phyloP scores from a whole-genome alignment of 768 basidiomycete species.

The Suillus variegatus region DNA sequence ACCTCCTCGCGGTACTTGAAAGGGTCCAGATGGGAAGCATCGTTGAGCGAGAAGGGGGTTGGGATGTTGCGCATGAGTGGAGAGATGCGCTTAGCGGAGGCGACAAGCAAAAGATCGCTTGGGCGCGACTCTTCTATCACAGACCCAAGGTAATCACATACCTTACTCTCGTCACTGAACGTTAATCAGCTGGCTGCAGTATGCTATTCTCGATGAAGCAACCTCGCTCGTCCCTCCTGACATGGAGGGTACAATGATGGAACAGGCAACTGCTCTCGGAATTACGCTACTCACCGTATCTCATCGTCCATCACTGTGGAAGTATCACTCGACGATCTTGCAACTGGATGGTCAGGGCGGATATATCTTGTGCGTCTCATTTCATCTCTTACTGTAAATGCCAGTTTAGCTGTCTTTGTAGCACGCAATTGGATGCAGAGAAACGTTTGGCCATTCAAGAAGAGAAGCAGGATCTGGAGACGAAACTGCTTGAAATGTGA shows the following conservation, averaged over 20 bases:
- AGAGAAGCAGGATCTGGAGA: constrained; percentile 88
- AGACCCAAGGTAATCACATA: constrained; percentile 69
- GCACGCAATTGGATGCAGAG: constrained; percentile 88
- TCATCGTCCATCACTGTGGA: constrained; percentile 93
- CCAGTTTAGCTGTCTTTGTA: constrained; percentile 30
- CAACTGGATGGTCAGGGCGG: constrained; percentile 95
- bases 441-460: constrained; percentile 88
- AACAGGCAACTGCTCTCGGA: constrained; percentile 79
- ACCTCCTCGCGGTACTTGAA: constrained; percentile 70
- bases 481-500: constrained; percentile 85
- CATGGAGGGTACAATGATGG: constrained; percentile 95
- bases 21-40: constrained; percentile 84
- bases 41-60: constrained; percentile 95
- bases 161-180: neutral
- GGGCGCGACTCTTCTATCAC: constrained; percentile 97
- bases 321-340: constrained; percentile 84
- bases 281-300: constrained; percentile 96
- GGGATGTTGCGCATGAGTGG: constrained; percentile 91
- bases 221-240: constrained; percentile 93
- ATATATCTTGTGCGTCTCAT: constrained; percentile 81
- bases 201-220: constrained; percentile 95
- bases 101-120: constrained; percentile 96
- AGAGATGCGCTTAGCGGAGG: constrained; percentile 91
- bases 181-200: constrained; percentile 47
- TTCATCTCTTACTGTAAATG: neutral